Evolutionary conservation across 257 asterid species (phyloP).

Genomic region (Leptodermis oblonga): DNA sequence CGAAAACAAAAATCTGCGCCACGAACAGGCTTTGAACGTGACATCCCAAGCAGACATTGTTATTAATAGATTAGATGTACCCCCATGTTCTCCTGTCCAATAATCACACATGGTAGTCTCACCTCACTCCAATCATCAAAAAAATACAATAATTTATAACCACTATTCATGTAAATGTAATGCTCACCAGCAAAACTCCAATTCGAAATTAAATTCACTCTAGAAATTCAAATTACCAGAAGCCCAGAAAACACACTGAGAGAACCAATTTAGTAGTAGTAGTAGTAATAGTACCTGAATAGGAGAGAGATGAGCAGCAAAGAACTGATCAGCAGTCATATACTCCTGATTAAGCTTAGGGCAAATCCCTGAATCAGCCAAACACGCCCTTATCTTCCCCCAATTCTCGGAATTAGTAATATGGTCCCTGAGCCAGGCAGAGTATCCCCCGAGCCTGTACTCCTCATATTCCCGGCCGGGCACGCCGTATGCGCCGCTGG

Average conservation of each 20-base stretch:
- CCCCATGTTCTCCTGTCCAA: constrained; percentile 12
- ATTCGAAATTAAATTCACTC: background rate
- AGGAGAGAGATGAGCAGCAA: constrained; percentile 74
- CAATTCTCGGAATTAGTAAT: constrained; percentile 53
- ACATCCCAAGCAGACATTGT: background rate
- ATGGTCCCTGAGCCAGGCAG: constrained; percentile 75
- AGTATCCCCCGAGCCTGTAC: constrained; percentile 65
- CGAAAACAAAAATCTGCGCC: no score
- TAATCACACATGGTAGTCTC: background rate
- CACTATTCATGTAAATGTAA: no score
- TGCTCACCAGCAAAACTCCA: background rate
- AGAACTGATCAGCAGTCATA: constrained; percentile 59
- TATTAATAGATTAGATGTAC: background rate
- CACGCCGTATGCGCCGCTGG: constrained; percentile 50
- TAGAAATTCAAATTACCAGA: background rate
- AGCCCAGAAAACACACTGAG: background rate
- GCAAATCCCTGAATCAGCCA: constrained; percentile 65
- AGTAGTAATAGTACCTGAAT: constrained; percentile 55
- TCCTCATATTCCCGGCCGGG: constrained; percentile 57
- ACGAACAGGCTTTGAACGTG: background rate
- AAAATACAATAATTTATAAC: background rate
- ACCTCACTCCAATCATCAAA: constrained; percentile 1
- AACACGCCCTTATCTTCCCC: constrained; percentile 80
- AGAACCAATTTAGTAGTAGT: no score
- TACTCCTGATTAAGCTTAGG: constrained; percentile 44